Percentiles rank a stretch among this genome's conserved stretches.
Evolutionary conservation across 768 basidiomycete genomes (phyloP).

Genomic region (Lentinula detonsa): DNA sequence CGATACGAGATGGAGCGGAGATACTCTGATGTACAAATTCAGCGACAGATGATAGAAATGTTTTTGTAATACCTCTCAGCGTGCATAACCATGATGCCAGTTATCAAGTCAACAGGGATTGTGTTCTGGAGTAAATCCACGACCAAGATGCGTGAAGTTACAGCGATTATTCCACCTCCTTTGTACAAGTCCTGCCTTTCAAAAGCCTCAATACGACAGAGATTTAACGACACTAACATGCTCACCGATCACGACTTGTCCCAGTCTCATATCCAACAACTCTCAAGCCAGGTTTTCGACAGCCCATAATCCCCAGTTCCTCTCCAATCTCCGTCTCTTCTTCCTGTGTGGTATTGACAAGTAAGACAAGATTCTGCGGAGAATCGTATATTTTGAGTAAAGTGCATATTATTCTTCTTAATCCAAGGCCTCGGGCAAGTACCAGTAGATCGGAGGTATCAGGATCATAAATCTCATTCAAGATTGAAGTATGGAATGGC

Average conservation of each 20-base stretch:
- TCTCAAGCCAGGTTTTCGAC: constrained; percentile 77
- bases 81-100: constrained; percentile 85
- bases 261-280: constrained; percentile 79
- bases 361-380: constrained; percentile 73
- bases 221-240: neutral
- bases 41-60: neutral
- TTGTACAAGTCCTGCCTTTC: constrained; percentile 80
- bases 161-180: constrained; percentile 81
- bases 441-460: constrained; percentile 68
- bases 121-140: constrained; percentile 90
- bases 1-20: constrained; percentile 78
- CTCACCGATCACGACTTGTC: constrained; percentile 64
- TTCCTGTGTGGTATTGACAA: constrained; percentile 79
- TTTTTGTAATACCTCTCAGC: constrained; percentile 65
- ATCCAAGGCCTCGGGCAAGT: constrained; percentile 85
- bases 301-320: constrained; percentile 89
- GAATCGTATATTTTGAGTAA: constrained; percentile 92
- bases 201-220: no score
- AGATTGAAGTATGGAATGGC: constrained; percentile 61
- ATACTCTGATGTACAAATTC: constrained; percentile 49
- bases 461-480: constrained; percentile 70
- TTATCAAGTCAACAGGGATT: constrained; percentile 79
- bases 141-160: constrained; percentile 90
- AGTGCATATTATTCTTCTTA: constrained; percentile 77
- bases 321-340: constrained; percentile 92